Evolutionary conservation across 108 stramenopile species (phyloP).

Genomic region (Nitzschia palea): DNA sequence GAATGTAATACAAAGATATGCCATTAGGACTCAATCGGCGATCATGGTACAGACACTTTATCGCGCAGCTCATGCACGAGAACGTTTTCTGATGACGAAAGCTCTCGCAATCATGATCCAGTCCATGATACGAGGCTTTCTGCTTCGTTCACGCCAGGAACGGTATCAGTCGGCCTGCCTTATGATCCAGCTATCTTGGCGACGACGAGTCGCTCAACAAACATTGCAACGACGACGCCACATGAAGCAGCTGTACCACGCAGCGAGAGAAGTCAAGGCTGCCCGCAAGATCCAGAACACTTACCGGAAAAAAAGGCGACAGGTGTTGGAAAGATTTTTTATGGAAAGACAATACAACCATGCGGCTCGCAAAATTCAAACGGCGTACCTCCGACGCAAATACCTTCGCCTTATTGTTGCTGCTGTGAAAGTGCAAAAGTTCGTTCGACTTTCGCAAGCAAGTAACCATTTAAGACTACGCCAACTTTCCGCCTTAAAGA

Average conservation of each 20-base stretch:
- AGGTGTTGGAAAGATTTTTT: no score
- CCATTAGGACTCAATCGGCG: background rate
- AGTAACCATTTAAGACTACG: no score
- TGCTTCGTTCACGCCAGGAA: background rate
- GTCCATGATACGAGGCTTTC: background rate
- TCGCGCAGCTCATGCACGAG: constrained; percentile 12
- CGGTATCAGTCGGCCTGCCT: background rate
- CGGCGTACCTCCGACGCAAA: no score
- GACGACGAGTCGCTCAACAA: background rate
- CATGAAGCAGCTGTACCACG: background rate
- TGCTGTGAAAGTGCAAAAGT: background rate
- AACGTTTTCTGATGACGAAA: background rate
- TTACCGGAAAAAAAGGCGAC: background rate
- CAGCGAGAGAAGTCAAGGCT: constrained; percentile 2
- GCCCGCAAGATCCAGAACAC: constrained; percentile 3
- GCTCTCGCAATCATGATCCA: constrained; percentile 26
- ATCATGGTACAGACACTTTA: constrained; percentile 15
- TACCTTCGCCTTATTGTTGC: no score
- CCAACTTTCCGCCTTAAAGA: background rate
- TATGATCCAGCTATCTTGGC: background rate
- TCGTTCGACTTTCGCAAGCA: background rate
- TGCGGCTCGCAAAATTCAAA: no score
- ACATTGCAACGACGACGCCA: background rate
- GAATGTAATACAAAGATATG: background rate
- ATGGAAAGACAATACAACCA: no score